Evolutionary conservation across 768 basidiomycete species (phyloP).

Genomic region (Punctularia strigosozonata): DNA sequence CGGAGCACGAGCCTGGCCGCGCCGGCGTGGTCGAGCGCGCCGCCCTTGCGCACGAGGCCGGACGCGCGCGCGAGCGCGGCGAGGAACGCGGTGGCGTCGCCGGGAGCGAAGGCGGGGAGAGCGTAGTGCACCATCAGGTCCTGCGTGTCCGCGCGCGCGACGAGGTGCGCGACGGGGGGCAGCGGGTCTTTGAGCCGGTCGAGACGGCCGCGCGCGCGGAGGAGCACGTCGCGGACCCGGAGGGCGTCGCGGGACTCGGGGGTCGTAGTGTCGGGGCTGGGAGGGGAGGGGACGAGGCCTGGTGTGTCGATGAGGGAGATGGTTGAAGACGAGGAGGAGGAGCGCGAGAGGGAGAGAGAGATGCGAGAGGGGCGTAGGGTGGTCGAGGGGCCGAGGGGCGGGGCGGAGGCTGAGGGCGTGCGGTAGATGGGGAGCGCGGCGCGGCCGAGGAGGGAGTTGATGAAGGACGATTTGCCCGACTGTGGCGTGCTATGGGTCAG

Average conservation of each 20-base stretch:
- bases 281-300: too few species aligned
- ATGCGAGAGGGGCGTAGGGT: slow-evolving; percentile 59
- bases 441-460: slow-evolving; percentile 63
- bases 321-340: slow-evolving; percentile 29
- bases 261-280: too few species aligned
- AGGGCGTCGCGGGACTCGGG: too few species aligned
- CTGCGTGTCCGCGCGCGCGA: slow-evolving; percentile 55
- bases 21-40: slow-evolving; percentile 55
- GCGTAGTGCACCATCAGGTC: slow-evolving; percentile 88
- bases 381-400: slow-evolving; percentile 54
- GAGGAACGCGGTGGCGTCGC: slow-evolving; percentile 64
- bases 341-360: slow-evolving; percentile 32
- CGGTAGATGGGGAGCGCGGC: slow-evolving; percentile 45
- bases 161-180: slow-evolving; percentile 55
- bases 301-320: slow-evolving; percentile 80
- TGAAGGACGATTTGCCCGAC: slow-evolving; percentile 76
- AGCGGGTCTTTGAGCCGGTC: slow-evolving; percentile 77
- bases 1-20: slow-evolving; percentile 73
- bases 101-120: slow-evolving; percentile 64
- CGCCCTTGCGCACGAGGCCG: slow-evolving; percentile 68
- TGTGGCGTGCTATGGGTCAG: slow-evolving; percentile 16
- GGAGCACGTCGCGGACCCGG: slow-evolving; percentile 61
- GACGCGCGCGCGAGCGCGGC: slow-evolving; percentile 64
- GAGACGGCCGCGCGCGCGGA: slow-evolving; percentile 70
- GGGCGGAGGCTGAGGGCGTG: slow-evolving; percentile 27